Evolutionary conservation across 2,329 filamentous ascomycete species (phyloP).

Genomic region (Phialophora macrospora): DNA sequence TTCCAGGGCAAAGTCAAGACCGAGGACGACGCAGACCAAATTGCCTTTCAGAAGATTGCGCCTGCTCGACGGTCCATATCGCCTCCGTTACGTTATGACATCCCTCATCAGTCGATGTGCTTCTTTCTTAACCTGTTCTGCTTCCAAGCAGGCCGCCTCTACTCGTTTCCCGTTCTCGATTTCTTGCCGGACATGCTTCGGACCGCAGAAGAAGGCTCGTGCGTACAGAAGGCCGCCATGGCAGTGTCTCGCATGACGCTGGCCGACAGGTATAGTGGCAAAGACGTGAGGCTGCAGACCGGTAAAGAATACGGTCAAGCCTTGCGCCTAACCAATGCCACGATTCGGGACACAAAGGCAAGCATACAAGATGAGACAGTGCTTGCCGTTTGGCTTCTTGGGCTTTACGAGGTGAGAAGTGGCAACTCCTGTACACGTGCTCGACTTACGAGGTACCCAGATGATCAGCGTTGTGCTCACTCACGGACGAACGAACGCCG

Average conservation of each 20-base stretch:
- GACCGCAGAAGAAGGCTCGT: constrained; percentile 22
- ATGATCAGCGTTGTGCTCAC: constrained; percentile 34
- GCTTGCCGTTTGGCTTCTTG: constrained; percentile 37
- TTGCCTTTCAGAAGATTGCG: constrained; percentile 8
- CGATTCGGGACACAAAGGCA: constrained; percentile 28
- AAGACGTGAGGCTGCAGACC: constrained; percentile 35
- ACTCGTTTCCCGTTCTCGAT: constrained; percentile 37
- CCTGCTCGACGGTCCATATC: constrained; percentile 25
- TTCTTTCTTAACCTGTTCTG: constrained; percentile 39
- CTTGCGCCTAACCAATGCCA: constrained; percentile 28
- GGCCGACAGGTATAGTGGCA: constrained; percentile 38
- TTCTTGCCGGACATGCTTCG: constrained; percentile 35
- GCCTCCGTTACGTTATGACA: constrained; percentile 35
- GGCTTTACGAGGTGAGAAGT: constrained; percentile 35
- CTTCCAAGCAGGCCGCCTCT: constrained; percentile 35
- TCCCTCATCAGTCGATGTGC: constrained; percentile 38
- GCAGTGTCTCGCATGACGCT: constrained; percentile 38
- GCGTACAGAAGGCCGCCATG: constrained; percentile 31
- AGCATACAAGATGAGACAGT: constrained; percentile 37
- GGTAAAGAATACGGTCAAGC: constrained; percentile 35
- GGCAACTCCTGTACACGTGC: neutral
- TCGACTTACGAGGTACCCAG: constrained; percentile 15
- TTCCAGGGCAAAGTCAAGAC: constrained; percentile 18
- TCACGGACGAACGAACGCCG: constrained; percentile 26
- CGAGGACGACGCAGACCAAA: constrained; percentile 11